A percentile compares a stretch with the other conserved stretches of the same genome.
Conservation (phyloP, 1,284 basidiomycete genomes). For the Rhodofomes roseus region DNA sequence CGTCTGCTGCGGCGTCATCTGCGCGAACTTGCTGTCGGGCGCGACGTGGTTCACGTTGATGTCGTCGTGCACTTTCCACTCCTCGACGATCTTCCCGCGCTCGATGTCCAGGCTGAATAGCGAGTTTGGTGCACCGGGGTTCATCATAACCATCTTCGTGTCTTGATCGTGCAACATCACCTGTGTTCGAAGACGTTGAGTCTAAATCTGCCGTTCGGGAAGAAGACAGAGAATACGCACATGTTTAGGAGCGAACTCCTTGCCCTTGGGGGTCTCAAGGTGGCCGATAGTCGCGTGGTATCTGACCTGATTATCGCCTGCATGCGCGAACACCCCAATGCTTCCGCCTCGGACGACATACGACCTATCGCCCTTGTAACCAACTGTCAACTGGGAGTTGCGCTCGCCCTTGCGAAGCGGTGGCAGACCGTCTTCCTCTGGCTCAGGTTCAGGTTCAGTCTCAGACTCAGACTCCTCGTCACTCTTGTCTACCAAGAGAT, state of each 20-base stretch:
- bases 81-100: conserved; percentile 95
- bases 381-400: conserved; percentile 91
- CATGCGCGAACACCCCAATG: conserved; percentile 95
- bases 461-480: conserved; percentile 36
- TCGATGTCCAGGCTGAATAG: conserved; percentile 94
- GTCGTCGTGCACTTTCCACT: conserved; percentile 95
- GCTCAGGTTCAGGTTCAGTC: conserved; percentile 42
- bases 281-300: conserved; percentile 90
- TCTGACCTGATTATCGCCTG: conserved; percentile 75
- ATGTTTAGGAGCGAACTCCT: conserved; percentile 83
- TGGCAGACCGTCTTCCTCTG: conserved; percentile 46
- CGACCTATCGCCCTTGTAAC: conserved; percentile 94
- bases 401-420: conserved; percentile 52
- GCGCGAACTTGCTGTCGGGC: conserved; percentile 93
- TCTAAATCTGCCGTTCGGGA: neutral
- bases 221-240: conserved; percentile 35
- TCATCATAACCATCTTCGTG: conserved; percentile 92
- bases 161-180: conserved; percentile 99
- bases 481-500: conserved; percentile 21
- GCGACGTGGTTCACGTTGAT: conserved; percentile 87
- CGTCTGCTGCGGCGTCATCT: conserved; percentile 90
- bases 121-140: conserved; percentile 80
- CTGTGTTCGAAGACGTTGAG: conserved; percentile 37
- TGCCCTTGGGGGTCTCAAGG: conserved; percentile 79
- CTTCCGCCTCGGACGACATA: conserved; percentile 95